phyloP scores from a whole-genome alignment of 208 protist genomes.

The Angomonas desouzai region DNA sequence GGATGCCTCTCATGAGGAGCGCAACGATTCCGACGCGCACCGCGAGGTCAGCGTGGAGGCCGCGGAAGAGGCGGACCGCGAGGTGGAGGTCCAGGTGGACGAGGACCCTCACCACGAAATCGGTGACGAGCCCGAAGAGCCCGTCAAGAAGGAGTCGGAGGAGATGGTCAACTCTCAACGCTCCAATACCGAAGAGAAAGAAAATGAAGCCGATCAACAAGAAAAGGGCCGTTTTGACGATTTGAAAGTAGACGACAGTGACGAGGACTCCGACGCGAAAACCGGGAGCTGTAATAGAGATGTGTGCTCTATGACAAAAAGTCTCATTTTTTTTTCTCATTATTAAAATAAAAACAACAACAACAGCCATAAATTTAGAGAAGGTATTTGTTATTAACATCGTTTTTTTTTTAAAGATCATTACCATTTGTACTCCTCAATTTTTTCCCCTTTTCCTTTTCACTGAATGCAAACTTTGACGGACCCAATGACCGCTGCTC shows the following conservation, averaged over 20 bases:
- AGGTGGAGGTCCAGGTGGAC: neutral
- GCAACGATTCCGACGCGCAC: neutral
- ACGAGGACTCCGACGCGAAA: conserved; percentile 17
- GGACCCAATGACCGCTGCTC: no score
- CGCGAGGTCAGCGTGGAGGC: no score
- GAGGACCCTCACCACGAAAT: neutral
- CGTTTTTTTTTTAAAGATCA: neutral
- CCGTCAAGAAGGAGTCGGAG: neutral
- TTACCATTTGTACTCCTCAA: neutral
- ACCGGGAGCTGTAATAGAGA: neutral
- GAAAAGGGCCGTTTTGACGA: neutral
- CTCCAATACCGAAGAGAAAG: neutral
- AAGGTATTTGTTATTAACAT: neutral
- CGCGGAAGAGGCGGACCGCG: neutral
- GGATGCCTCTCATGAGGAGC: neutral
- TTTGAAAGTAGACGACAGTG: conserved; percentile 8
- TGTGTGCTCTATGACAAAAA: no score
- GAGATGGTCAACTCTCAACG: neutral
- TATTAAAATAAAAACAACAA: no score
- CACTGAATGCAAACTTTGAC: no score
- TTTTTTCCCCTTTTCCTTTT: neutral
- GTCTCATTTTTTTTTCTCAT: conserved; percentile 10
- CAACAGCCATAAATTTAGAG: conserved; percentile 5
- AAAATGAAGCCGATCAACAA: neutral
- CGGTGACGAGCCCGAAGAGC: neutral